phyloP scores from a whole-genome alignment of 2,329 filamentous ascomycete species.

The Exophiala calicioides region DNA sequence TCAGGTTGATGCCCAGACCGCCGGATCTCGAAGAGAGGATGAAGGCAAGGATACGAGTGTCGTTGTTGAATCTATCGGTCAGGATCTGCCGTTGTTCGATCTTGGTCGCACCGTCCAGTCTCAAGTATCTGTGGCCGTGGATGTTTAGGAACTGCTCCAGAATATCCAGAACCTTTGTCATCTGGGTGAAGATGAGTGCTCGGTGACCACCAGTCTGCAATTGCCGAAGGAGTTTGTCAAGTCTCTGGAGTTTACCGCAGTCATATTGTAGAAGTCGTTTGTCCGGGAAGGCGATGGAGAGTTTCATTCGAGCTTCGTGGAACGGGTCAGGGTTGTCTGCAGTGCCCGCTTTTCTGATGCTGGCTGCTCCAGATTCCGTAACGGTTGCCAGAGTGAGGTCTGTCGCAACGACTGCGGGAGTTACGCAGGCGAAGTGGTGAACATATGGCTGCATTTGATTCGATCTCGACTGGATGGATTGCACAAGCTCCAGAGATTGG shows the following conservation, averaged over 20 bases:
- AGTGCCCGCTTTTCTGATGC: slow-evolving; percentile 62
- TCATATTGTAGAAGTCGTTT: slow-evolving; percentile 96
- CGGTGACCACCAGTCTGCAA: slow-evolving; percentile 89
- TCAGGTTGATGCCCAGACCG: slow-evolving; percentile 93
- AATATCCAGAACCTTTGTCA: slow-evolving; percentile 98
- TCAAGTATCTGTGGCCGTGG: slow-evolving; percentile 93
- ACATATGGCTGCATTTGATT: slow-evolving; percentile 72
- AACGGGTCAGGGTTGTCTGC: slow-evolving; percentile 68
- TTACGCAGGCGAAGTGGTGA: slow-evolving; percentile 87
- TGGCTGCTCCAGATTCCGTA: slow-evolving; percentile 59
- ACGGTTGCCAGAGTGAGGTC: slow-evolving; percentile 71
- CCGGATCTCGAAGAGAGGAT: slow-evolving; percentile 94
- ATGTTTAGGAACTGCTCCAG: slow-evolving; percentile 98
- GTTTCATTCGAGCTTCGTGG: slow-evolving; percentile 87
- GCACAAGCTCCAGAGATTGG: slow-evolving; percentile 66
- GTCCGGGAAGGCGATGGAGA: slow-evolving; percentile 95
- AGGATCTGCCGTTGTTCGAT: slow-evolving; percentile 93
- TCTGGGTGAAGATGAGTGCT: slow-evolving; percentile 97
- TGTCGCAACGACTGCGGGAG: slow-evolving; percentile 80
- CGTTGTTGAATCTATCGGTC: slow-evolving; percentile 95
- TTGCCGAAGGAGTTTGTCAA: slow-evolving; percentile 81
- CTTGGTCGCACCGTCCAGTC: slow-evolving; percentile 93
- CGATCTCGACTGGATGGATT: slow-evolving; percentile 72
- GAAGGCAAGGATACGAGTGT: slow-evolving; percentile 88
- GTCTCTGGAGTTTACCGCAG: slow-evolving; percentile 89